A percentile compares a stretch with the other conserved stretches of the same genome.
These are phyloP conservation scores for Fusarium papillatum DNA, from an alignment of 2,329 filamentous ascomycete genomes.

Conservation along the genomic window DNA sequence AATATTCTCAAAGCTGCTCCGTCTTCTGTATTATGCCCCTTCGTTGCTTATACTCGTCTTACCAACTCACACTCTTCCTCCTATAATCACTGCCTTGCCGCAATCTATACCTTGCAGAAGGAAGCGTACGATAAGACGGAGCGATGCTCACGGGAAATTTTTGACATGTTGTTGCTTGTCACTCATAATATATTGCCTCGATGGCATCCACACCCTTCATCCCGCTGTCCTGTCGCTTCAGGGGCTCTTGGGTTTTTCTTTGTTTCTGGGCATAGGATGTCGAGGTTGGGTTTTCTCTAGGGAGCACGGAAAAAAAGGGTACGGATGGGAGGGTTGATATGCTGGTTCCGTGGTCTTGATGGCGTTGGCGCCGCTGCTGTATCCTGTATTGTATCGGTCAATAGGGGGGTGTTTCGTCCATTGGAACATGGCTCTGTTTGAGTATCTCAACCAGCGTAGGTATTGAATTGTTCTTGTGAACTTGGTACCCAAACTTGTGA, in stretches of 20 bases:
- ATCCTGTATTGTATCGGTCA: conserved; percentile 42
- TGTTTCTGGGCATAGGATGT: conserved; percentile 25
- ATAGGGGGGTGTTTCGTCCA: conserved; percentile 33
- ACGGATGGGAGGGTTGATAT: conserved; percentile 17
- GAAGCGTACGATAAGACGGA: background rate
- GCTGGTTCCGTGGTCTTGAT: conserved; percentile 23
- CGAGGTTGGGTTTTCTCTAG: conserved; percentile 1
- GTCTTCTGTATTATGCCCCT: conserved; percentile 15
- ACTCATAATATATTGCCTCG: conserved; percentile 5
- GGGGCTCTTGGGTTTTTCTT: conserved; percentile 16
- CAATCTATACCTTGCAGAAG: background rate
- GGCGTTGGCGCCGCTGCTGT: conserved; percentile 38
- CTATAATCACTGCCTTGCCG: conserved; percentile 7
- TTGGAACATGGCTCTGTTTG: conserved; percentile 29
- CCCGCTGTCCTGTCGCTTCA: conserved; percentile 5
- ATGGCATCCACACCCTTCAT: background rate
- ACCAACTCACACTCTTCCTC: background rate
- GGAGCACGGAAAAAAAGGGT: conserved; percentile 19
- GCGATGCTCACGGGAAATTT: background rate
- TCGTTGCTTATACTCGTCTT: conserved; percentile 1
- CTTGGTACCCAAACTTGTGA: background rate
- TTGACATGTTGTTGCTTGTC: background rate
- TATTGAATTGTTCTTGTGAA: background rate
- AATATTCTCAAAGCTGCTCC: conserved; percentile 27
- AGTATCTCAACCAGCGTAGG: background rate